These are phyloP conservation scores for Phytophthora hybrid DNA, from an alignment of 352 stramenopile species.

Conservation along the genomic window DNA sequence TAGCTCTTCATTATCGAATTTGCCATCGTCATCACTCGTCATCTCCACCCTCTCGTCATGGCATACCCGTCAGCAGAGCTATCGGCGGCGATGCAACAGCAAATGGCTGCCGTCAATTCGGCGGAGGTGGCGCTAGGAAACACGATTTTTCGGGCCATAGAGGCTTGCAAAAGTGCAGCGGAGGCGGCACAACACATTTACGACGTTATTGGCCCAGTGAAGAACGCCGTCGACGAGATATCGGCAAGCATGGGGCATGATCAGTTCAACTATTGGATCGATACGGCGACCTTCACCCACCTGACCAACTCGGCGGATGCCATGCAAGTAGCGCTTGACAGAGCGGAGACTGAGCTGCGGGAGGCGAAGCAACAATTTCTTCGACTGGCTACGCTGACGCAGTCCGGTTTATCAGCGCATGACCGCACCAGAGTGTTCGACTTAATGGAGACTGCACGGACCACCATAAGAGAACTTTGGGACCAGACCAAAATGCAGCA, in stretches of 20 bases:
- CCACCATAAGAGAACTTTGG: neutral
- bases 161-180: neutral
- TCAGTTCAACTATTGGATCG: slow-evolving; percentile 1
- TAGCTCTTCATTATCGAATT: neutral
- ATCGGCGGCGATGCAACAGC: neutral
- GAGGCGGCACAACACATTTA: neutral
- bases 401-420: neutral
- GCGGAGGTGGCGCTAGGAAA: neutral
- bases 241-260: neutral
- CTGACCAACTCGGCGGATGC: neutral
- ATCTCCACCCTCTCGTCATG: neutral
- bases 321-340: neutral
- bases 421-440: neutral
- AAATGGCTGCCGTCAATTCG: neutral
- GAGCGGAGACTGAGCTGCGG: neutral
- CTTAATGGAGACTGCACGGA: neutral
- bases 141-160: neutral
- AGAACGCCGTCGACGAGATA: neutral
- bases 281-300: neutral
- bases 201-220: neutral
- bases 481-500: neutral
- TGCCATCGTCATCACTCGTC: neutral
- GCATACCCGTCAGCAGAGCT: neutral
- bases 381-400: neutral
- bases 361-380: neutral